Evolutionary conservation across 2,329 filamentous ascomycete species (phyloP).

Genomic region (Hypocreales sp.): DNA sequence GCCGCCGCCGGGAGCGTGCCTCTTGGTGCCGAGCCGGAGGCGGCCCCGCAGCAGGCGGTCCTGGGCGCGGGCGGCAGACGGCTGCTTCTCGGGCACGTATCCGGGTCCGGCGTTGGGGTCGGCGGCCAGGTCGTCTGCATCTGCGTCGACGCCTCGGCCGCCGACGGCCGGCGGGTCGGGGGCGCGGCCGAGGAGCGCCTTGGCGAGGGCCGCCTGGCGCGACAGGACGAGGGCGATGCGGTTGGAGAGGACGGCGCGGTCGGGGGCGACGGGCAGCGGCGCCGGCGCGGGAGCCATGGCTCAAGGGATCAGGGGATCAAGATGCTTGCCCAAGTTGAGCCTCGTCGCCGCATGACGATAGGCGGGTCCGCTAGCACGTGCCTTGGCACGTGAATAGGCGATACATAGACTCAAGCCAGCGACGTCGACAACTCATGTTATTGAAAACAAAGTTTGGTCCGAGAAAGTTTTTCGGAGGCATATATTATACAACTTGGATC

Average conservation of each 20-base stretch:
- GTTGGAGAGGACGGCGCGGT: slow-evolving; percentile 24
- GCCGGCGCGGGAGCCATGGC: background rate
- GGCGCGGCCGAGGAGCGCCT: slow-evolving; percentile 9
- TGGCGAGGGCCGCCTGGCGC: slow-evolving; percentile 17
- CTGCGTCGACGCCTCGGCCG: slow-evolving; percentile 8
- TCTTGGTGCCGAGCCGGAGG: slow-evolving; percentile 11
- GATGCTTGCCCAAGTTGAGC: too few relatives aligned
- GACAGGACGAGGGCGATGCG: slow-evolving; percentile 23
- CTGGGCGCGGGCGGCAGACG: slow-evolving; percentile 7
- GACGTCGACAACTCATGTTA: too few relatives aligned
- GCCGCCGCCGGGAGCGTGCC: too few relatives aligned
- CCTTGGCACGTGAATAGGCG: too few relatives aligned
- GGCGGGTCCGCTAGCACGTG: too few relatives aligned
- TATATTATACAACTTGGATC: too few relatives aligned
- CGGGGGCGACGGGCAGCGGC: slow-evolving; percentile 18
- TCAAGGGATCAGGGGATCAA: too few relatives aligned
- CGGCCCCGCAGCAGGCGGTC: slow-evolving; percentile 15
- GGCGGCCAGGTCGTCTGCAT: slow-evolving; percentile 9
- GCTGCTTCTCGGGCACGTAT: slow-evolving; percentile 16
- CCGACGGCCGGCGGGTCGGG: slow-evolving; percentile 2
- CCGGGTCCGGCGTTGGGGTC: slow-evolving; percentile 25
- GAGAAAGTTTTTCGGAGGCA: too few relatives aligned
- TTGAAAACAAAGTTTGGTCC: too few relatives aligned
- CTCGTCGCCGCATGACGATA: too few relatives aligned
- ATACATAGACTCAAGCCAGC: too few relatives aligned